Percentiles rank a stretch among this genome's conserved stretches.
phyloP scores from a whole-genome alignment of 2,329 filamentous ascomycete species.

The Catunica adiposa region DNA sequence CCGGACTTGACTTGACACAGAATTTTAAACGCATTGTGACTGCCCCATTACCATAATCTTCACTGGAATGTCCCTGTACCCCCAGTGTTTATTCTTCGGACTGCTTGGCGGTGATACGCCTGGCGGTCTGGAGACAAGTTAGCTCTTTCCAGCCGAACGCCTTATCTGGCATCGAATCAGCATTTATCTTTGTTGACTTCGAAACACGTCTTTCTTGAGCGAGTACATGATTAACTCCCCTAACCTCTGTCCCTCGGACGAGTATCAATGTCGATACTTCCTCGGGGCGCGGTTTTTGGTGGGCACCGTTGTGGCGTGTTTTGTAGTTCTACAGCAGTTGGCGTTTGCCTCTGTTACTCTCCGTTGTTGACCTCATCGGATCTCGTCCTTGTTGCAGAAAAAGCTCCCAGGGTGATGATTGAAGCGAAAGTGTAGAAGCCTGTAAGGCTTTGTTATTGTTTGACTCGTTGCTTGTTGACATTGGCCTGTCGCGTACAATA shows the following conservation, averaged over 20 bases:
- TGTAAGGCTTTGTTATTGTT: neutral
- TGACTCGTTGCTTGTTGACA: neutral
- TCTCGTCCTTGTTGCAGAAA: neutral
- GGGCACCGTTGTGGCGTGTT: neutral
- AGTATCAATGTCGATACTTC: neutral
- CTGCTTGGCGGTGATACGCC: slow-evolving; percentile 2
- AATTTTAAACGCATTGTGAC: slow-evolving; percentile 11
- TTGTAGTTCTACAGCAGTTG: neutral
- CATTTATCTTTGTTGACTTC: neutral
- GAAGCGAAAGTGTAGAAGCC: neutral
- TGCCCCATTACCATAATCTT: neutral
- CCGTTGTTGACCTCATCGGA: neutral
- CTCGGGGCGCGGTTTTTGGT: neutral
- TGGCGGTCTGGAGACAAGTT: neutral
- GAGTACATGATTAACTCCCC: neutral
- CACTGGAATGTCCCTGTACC: neutral
- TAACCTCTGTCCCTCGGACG: neutral
- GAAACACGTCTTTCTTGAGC: neutral
- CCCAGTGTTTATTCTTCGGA: neutral
- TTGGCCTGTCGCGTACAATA: neutral
- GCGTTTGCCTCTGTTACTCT: neutral
- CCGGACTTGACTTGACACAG: slow-evolving; percentile 13
- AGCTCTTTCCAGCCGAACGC: slow-evolving; percentile 7
- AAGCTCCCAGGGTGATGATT: neutral
- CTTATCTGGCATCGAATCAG: slow-evolving; percentile 1